A percentile compares a stretch with the other conserved stretches of the same genome.
Conservation (phyloP, 257 asterid genomes). For the Eustoma russellianum region DNA sequence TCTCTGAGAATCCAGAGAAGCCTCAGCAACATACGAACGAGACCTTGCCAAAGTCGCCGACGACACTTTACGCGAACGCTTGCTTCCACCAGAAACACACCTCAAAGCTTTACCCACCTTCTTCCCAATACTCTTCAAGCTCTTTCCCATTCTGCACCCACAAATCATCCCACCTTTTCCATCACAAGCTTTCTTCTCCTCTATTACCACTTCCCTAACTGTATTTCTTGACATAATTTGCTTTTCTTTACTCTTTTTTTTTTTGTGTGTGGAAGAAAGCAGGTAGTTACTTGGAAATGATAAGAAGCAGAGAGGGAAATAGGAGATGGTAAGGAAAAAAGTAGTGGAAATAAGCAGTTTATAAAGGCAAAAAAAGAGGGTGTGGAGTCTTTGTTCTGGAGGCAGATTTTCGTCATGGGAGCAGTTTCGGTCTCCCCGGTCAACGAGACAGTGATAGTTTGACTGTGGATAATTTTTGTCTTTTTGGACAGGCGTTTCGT, state of each 20-base stretch:
- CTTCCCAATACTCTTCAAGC: slow-evolving; percentile 35
- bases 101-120: slow-evolving; percentile 45
- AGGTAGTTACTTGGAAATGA: too few species aligned
- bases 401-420: too few species aligned
- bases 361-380: too few species aligned
- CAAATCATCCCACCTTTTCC: slow-evolving; percentile 10
- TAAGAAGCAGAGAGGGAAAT: too few species aligned
- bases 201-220: slow-evolving; percentile 46
- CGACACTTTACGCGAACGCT: slow-evolving; percentile 37
- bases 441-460: too few species aligned
- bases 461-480: too few species aligned
- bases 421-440: too few species aligned
- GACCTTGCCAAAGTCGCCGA: slow-evolving; percentile 59
- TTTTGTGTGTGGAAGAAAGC: neutral
- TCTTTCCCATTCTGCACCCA: slow-evolving; percentile 17
- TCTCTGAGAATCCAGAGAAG: slow-evolving; percentile 55
- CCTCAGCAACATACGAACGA: slow-evolving; percentile 62
- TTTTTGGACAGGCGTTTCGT: too few species aligned
- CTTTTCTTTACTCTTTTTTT: too few species aligned
- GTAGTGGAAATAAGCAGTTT: too few species aligned
- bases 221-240: slow-evolving; percentile 4
- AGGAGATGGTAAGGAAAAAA: too few species aligned
- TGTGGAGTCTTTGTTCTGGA: too few species aligned
- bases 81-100: slow-evolving; percentile 24
- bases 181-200: slow-evolving; percentile 3